Evolutionary conservation across 768 basidiomycete species (phyloP).

Genomic region (Phylloporus arenicola): DNA sequence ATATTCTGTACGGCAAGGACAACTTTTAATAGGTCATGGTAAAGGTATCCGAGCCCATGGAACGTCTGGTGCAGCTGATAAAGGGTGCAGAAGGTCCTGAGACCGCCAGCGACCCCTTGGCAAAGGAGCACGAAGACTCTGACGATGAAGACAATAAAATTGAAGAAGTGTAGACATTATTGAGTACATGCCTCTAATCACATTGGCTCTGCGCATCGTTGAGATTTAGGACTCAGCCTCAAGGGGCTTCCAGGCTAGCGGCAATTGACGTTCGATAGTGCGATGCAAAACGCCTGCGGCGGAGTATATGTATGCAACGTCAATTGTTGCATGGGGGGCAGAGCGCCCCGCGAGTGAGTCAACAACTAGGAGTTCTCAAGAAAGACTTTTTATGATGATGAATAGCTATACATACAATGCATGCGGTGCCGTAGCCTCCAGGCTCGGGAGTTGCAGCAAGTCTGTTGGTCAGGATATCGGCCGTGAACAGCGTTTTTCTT

Average conservation of each 20-base stretch:
- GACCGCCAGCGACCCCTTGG: constrained; percentile 30
- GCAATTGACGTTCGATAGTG: neutral
- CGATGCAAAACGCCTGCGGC: neutral
- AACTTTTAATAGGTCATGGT: neutral
- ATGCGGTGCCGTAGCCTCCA: constrained; percentile 9
- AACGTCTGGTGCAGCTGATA: constrained; percentile 81
- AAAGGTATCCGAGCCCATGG: constrained; percentile 82
- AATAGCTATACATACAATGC: constrained; percentile 19
- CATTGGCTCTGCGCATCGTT: constrained; percentile 2
- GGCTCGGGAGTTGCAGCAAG: constrained; percentile 5
- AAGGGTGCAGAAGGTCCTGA: constrained; percentile 68
- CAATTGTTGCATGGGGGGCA: constrained; percentile 1
- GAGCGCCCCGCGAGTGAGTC: constrained; percentile 19
- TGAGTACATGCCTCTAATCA: constrained; percentile 11
- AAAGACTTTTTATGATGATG: constrained; percentile 14
- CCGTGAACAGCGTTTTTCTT: neutral
- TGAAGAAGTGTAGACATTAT: constrained; percentile 57
- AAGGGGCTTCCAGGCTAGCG: neutral
- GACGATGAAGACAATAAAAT: constrained; percentile 72
- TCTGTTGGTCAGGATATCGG: constrained; percentile 1
- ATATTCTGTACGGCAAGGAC: neutral
- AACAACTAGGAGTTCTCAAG: constrained; percentile 20
- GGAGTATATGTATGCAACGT: neutral
- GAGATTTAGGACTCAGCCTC: constrained; percentile 1
- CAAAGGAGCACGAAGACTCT: constrained; percentile 23